These are phyloP conservation scores for Thalassiosira mediterranea DNA, from an alignment of 352 stramenopile species.

Conservation along the genomic window DNA sequence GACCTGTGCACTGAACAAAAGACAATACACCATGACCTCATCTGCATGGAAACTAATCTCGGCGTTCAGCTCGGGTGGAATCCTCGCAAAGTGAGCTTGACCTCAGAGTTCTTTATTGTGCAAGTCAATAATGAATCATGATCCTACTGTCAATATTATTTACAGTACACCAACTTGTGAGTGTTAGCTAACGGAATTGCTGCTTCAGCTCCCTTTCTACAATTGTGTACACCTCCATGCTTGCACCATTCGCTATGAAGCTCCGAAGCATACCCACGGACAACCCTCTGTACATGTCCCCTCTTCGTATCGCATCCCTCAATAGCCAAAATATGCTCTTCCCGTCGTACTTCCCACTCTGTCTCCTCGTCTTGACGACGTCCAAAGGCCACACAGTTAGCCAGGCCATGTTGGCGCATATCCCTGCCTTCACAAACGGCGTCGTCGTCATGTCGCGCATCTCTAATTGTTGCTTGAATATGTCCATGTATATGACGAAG, in stretches of 20 bases:
- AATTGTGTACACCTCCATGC: slow-evolving; percentile 81
- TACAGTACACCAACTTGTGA: too few relatives aligned
- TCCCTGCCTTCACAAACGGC: slow-evolving; percentile 79
- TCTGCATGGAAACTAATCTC: too few relatives aligned
- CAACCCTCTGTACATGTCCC: slow-evolving; percentile 77
- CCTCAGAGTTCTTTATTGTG: too few relatives aligned
- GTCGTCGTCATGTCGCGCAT: slow-evolving; percentile 22
- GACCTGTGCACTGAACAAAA: too few relatives aligned
- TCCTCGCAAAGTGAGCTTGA: too few relatives aligned
- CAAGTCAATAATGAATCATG: too few relatives aligned
- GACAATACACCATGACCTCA: too few relatives aligned
- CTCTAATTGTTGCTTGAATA: slow-evolving; percentile 62
- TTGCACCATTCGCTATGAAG: slow-evolving; percentile 79
- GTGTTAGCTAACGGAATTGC: too few relatives aligned
- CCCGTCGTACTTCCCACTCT: slow-evolving; percentile 72
- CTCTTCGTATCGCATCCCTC: slow-evolving; percentile 50
- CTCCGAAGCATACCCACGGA: slow-evolving; percentile 71
- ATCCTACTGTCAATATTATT: too few relatives aligned
- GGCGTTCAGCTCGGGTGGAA: too few relatives aligned
- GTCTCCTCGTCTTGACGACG: slow-evolving; percentile 78
- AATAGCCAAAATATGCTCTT: slow-evolving; percentile 46
- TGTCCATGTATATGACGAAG: slow-evolving; percentile 84
- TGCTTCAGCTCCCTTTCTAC: slow-evolving; percentile 38
- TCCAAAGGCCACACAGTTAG: slow-evolving; percentile 83
- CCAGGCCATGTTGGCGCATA: slow-evolving; percentile 84